These are phyloP conservation scores for Mycena olivaceomarginata DNA, from an alignment of 768 basidiomycete species.

Conservation along the genomic window DNA sequence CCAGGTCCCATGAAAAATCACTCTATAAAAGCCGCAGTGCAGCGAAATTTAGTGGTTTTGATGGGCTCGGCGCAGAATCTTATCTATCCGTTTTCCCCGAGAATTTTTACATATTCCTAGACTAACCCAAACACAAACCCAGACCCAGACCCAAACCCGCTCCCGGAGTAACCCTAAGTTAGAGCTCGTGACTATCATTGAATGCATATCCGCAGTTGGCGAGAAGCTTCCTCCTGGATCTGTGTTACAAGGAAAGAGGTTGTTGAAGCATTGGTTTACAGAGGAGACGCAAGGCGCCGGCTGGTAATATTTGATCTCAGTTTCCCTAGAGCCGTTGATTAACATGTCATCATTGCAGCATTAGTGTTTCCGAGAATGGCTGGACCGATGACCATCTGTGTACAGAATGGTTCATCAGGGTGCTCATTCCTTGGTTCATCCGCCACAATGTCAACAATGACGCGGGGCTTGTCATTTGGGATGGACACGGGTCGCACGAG, in stretches of 20 bases:
- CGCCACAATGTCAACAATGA: neutral
- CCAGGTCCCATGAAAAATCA: conserved; percentile 5
- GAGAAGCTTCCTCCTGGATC: neutral
- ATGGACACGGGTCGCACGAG: conserved; percentile 5
- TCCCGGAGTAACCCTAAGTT: no score
- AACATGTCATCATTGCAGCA: neutral
- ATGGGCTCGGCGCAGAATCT: conserved; percentile 6
- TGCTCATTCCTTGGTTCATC: neutral
- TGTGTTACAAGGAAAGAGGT: neutral
- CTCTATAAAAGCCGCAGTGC: conserved; percentile 9
- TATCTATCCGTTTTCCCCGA: no score
- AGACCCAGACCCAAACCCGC: no score
- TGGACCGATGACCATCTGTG: conserved; percentile 17
- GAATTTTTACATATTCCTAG: no score
- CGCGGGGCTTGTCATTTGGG: neutral
- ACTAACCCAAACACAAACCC: no score
- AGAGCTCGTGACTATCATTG: neutral
- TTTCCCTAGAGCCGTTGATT: neutral
- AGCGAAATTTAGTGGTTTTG: conserved; percentile 14
- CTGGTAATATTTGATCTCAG: neutral
- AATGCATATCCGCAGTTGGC: neutral
- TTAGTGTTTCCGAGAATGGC: conserved; percentile 12
- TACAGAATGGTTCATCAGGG: conserved; percentile 1
- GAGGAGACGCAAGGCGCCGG: neutral
- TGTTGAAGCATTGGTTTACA: neutral